These are phyloP conservation scores for Aureobasidium vineae DNA, from an alignment of 2,329 filamentous ascomycete species.

Conservation along the genomic window DNA sequence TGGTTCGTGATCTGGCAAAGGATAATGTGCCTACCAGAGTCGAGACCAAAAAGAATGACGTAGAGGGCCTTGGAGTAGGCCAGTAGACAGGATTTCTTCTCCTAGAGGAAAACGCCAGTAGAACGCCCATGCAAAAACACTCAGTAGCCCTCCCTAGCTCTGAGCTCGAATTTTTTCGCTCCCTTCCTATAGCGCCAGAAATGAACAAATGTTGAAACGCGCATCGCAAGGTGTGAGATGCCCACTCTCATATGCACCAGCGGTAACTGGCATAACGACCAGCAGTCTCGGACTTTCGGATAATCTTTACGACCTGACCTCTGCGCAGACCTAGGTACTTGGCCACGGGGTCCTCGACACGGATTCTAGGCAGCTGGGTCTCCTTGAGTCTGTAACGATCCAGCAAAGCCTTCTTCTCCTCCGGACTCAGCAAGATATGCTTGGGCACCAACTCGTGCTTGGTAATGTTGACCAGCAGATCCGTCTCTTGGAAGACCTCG, in stretches of 20 bases:
- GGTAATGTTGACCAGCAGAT: conserved; percentile 96
- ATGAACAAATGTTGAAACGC: neutral
- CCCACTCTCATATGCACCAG: conserved; percentile 51
- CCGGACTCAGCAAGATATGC: conserved; percentile 83
- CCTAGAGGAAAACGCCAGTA: neutral
- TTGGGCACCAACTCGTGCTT: conserved; percentile 95
- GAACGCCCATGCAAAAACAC: neutral
- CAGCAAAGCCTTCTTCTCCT: conserved; percentile 83
- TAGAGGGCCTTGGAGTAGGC: no score
- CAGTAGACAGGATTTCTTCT: no score
- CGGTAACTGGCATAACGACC: conserved; percentile 96
- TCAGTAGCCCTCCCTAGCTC: conserved; percentile 5
- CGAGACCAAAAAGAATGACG: no score
- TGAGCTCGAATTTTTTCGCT: conserved; percentile 11
- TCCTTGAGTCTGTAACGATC: conserved; percentile 94
- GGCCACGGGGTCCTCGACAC: conserved; percentile 87
- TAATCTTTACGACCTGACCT: conserved; percentile 98
- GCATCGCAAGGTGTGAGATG: neutral
- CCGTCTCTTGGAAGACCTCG: conserved; percentile 94
- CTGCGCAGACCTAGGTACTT: conserved; percentile 86
- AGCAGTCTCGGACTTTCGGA: conserved; percentile 90
- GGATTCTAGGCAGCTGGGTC: conserved; percentile 90
- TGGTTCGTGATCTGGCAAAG: no score
- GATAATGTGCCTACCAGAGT: no score
- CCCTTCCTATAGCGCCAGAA: neutral